Percentiles rank a stretch among this genome's conserved stretches.
phyloP scores from a whole-genome alignment of 768 basidiomycete species.

The Termitomyces sp. region DNA sequence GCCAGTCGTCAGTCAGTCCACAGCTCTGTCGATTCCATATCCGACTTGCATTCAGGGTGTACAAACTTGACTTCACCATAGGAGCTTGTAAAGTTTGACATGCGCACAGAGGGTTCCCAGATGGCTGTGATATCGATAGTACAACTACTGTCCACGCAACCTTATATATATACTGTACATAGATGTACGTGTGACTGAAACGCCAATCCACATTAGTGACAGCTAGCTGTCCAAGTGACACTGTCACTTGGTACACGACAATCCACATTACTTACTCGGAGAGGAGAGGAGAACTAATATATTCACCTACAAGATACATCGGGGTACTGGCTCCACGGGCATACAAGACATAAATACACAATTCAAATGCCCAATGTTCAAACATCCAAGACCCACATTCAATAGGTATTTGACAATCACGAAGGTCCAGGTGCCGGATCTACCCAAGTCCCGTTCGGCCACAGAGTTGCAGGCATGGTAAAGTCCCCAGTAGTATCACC shows the following conservation, averaged over 20 bases:
- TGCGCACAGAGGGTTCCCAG: background rate
- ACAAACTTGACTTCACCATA: conserved; percentile 11
- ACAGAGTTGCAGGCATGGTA: conserved; percentile 72
- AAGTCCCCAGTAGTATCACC: conserved; percentile 62
- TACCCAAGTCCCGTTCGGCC: conserved; percentile 81
- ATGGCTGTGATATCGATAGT: conserved; percentile 6
- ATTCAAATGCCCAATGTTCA: background rate
- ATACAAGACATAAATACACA: conserved; percentile 1
- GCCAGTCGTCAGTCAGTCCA: conserved; percentile 2
- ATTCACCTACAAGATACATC: background rate
- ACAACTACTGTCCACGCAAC: background rate
- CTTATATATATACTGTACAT: conserved; percentile 3
- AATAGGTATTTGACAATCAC: conserved; percentile 12
- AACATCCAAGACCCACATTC: background rate
- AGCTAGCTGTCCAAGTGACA: conserved; percentile 1
- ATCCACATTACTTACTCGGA: background rate
- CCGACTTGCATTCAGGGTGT: conserved; percentile 15
- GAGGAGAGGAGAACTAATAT: background rate
- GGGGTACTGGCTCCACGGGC: background rate
- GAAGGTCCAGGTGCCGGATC: conserved; percentile 72
- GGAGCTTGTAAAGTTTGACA: conserved; percentile 12
- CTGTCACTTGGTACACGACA: background rate
- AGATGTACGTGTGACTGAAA: conserved; percentile 6
- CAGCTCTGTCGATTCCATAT: background rate
- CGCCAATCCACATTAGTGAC: background rate